These are phyloP conservation scores for Coprinellus aureogranulatus DNA, from an alignment of 768 basidiomycete species.

Conservation along the genomic window DNA sequence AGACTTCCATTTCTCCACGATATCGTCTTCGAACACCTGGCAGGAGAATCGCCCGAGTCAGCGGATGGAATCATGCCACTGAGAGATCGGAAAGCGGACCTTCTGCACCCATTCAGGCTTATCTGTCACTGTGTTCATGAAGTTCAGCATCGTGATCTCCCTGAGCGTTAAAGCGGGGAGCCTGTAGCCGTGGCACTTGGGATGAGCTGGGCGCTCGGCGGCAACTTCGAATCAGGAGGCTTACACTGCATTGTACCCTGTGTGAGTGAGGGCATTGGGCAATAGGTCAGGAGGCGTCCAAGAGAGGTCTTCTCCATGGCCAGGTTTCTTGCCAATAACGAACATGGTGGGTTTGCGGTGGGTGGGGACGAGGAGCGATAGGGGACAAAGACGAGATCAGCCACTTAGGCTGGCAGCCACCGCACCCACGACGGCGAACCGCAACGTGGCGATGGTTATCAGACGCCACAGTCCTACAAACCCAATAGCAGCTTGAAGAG, in stretches of 20 bases:
- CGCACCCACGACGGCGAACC: no score
- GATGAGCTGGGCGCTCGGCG: no score
- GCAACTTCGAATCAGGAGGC: no score
- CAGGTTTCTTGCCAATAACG: not conserved
- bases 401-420: no score
- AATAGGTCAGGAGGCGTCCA: not conserved
- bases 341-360: not conserved
- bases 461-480: no score
- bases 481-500: no score
- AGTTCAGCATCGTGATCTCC: conserved; percentile 31
- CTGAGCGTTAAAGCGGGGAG: conserved; percentile 22
- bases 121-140: conserved; percentile 36
- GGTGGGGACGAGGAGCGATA: no score
- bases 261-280: not conserved
- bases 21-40: conserved; percentile 15
- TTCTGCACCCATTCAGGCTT: conserved; percentile 33
- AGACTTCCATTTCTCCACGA: conserved; percentile 15
- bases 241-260: not conserved
- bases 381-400: no score
- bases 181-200: no score
- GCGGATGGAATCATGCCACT: no score
- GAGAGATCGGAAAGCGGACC: conserved; percentile 14
- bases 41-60: no score
- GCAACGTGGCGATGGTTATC: no score
- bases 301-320: not conserved